Evolutionary conservation across 2,329 filamentous ascomycete species (phyloP).

Genomic region (Phoma sp.): DNA sequence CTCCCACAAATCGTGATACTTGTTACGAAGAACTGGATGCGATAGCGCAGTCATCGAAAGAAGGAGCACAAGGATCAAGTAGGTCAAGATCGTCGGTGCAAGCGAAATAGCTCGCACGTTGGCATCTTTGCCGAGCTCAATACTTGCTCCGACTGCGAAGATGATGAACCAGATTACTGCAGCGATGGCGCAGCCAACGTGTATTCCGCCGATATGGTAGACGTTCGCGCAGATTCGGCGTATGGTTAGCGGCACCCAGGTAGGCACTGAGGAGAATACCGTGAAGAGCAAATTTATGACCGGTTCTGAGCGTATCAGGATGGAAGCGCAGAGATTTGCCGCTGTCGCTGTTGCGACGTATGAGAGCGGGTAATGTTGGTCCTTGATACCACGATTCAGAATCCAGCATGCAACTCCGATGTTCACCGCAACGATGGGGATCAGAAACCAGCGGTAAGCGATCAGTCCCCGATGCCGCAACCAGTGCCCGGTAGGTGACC

Average conservation of each 20-base stretch:
- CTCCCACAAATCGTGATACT: constrained; percentile 48
- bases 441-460: constrained; percentile 42
- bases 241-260: constrained; percentile 38
- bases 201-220: constrained; percentile 49
- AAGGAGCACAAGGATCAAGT: constrained; percentile 40
- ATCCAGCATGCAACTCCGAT: constrained; percentile 38
- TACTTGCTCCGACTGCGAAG: constrained; percentile 48
- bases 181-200: constrained; percentile 46
- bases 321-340: constrained; percentile 45
- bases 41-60: constrained; percentile 41
- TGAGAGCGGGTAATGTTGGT: constrained; percentile 31
- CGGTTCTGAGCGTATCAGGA: constrained; percentile 48
- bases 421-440: constrained; percentile 38
- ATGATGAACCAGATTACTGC: constrained; percentile 55
- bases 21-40: constrained; percentile 41
- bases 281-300: constrained; percentile 48
- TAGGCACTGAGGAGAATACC: constrained; percentile 44
- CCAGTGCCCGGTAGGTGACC: constrained; percentile 30
- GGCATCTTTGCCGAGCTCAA: constrained; percentile 39
- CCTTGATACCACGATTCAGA: constrained; percentile 32
- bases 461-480: constrained; percentile 43
- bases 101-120: constrained; percentile 29
- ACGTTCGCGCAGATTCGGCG: constrained; percentile 44
- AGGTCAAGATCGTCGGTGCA: constrained; percentile 39
- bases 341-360: constrained; percentile 47